phyloP scores from a whole-genome alignment of 2,329 filamentous ascomycete genomes.

The Chaetomium olivaceum region DNA sequence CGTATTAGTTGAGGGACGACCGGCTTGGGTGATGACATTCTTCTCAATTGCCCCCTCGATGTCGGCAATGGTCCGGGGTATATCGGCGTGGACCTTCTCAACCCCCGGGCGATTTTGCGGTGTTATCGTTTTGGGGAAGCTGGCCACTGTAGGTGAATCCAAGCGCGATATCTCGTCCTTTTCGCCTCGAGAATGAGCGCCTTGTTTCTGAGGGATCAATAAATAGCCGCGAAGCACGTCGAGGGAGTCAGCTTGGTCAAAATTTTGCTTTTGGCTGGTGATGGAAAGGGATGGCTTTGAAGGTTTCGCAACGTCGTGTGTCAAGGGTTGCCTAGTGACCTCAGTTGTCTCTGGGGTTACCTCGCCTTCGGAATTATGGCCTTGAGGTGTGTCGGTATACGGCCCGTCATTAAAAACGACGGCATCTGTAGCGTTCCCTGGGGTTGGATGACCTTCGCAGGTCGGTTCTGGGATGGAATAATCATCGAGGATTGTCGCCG shows the following conservation, averaged over 20 bases:
- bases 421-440: background rate
- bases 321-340: background rate
- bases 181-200: background rate
- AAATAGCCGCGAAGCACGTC: background rate
- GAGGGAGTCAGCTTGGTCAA: background rate
- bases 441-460: background rate
- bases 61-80: background rate
- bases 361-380: background rate
- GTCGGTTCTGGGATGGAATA: background rate
- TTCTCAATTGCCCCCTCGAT: background rate
- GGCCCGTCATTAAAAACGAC: background rate
- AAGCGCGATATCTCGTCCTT: background rate
- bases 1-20: background rate
- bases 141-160: background rate
- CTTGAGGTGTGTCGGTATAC: background rate
- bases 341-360: background rate
- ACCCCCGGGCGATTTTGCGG: background rate
- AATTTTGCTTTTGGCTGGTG: background rate
- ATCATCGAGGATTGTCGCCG: background rate
- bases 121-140: background rate
- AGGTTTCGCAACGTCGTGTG: background rate
- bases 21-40: background rate
- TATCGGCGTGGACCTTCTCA: background rate
- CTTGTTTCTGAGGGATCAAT: background rate
- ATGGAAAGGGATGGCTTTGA: background rate